Percentiles rank a stretch among this genome's conserved stretches.
Evolutionary conservation across 495 filamentous ascomycete genomes (phyloP).

Genomic region (Penicillium pulvis): DNA sequence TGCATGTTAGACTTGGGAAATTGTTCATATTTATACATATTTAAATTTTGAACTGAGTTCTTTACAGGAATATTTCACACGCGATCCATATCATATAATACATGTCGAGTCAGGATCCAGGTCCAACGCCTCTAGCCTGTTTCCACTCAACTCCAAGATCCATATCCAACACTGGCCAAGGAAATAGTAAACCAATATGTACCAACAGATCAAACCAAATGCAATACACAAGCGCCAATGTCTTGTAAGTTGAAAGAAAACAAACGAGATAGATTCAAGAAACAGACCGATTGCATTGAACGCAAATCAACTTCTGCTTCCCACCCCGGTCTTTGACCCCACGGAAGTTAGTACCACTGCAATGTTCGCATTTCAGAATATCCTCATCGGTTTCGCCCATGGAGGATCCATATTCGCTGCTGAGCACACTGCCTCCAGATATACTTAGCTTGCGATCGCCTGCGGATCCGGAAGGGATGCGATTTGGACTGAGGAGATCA

Average conservation of each 20-base stretch:
- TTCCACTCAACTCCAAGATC: background rate
- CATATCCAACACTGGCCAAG: background rate
- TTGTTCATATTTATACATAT: background rate
- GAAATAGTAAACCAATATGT: background rate
- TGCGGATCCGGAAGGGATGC: constrained; percentile 13
- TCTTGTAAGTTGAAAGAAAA: background rate
- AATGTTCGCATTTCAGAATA: constrained; percentile 50
- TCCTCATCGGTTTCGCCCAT: constrained; percentile 42
- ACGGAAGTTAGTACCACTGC: constrained; percentile 54
- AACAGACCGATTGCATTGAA: constrained; percentile 44
- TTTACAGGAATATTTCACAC: background rate
- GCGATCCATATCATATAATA: constrained; percentile 1
- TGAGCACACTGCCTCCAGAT: constrained; percentile 39
- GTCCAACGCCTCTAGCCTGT: background rate
- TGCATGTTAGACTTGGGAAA: too few relatives aligned
- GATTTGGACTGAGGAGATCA: constrained; percentile 32
- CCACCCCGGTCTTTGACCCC: constrained; percentile 48
- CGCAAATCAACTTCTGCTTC: constrained; percentile 55
- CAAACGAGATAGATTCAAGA: constrained; percentile 8
- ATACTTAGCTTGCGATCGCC: constrained; percentile 36
- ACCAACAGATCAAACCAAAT: background rate
- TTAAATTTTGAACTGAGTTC: background rate
- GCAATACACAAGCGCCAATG: background rate
- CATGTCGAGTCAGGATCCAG: background rate
- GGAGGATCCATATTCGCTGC: constrained; percentile 47